A percentile compares a stretch with the other conserved stretches of the same genome.
Conservation (phyloP, 192 early-diverging fungal species). For the Linnemannia schmuckeri region DNA sequence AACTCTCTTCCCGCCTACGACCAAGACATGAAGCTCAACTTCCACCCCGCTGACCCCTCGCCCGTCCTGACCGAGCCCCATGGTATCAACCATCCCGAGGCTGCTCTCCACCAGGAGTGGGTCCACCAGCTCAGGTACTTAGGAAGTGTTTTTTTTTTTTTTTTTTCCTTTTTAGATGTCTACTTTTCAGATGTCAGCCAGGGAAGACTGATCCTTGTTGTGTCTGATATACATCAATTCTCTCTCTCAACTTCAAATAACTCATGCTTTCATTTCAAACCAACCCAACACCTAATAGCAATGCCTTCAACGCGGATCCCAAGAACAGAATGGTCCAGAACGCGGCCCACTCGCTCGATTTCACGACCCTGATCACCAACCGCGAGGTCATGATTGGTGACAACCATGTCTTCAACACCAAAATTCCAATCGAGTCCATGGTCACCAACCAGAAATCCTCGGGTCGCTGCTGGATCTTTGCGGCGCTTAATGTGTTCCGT, state of each 20-base stretch:
- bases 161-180: too few relatives aligned
- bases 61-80: slow-evolving; percentile 46
- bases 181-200: background rate
- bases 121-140: slow-evolving; percentile 35
- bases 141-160: too few relatives aligned
- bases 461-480: slow-evolving; percentile 89
- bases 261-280: background rate
- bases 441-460: slow-evolving; percentile 81
- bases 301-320: slow-evolving; percentile 68
- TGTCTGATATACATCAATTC: background rate
- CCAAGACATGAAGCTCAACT: slow-evolving; percentile 47
- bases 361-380: slow-evolving; percentile 70
- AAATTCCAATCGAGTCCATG: slow-evolving; percentile 64
- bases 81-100: slow-evolving; percentile 39
- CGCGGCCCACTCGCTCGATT: slow-evolving; percentile 71
- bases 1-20: slow-evolving; percentile 32
- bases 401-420: slow-evolving; percentile 68
- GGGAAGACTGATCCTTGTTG: too few relatives aligned
- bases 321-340: slow-evolving; percentile 80
- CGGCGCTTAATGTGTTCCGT: slow-evolving; percentile 81
- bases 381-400: slow-evolving; percentile 66
- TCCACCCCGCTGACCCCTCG: background rate
- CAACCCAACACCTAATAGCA: slow-evolving; percentile 14
- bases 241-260: background rate
- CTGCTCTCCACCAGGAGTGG: slow-evolving; percentile 26